Conservation (phyloP, 192 early-diverging fungal genomes). For the Podila minutissima region DNA sequence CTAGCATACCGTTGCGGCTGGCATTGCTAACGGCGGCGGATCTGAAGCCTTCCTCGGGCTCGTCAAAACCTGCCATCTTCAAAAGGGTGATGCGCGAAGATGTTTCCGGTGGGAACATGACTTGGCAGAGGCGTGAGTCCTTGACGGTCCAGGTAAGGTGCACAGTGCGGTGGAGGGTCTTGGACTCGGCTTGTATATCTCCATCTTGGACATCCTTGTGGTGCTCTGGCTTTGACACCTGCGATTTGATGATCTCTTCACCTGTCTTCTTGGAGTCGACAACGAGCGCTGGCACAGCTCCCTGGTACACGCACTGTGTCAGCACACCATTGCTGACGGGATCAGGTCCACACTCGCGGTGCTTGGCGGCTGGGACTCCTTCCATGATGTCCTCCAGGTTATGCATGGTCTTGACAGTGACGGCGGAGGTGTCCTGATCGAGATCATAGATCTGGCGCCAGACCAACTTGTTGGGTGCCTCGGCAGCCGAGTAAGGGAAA, state of each 20-base stretch:
- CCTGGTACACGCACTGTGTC: slow-evolving; percentile 32
- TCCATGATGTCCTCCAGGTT: slow-evolving; percentile 27
- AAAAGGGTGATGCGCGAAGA: slow-evolving; percentile 13
- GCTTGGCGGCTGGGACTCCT: slow-evolving; percentile 17
- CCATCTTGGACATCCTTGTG: slow-evolving; percentile 10
- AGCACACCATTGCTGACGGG: slow-evolving; percentile 21
- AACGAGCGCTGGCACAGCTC: slow-evolving; percentile 25
- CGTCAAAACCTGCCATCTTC: slow-evolving; percentile 29
- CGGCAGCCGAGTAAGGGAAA: slow-evolving; percentile 47
- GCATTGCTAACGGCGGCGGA: not conserved
- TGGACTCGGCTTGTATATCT: slow-evolving; percentile 5
- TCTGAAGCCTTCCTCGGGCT: slow-evolving; percentile 24
- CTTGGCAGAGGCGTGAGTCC: slow-evolving; percentile 48
- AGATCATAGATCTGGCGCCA: slow-evolving; percentile 57
- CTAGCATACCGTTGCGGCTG: slow-evolving; percentile 7
- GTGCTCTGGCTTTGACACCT: slow-evolving; percentile 29
- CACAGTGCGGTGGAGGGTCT: slow-evolving; percentile 21
- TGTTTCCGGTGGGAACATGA: slow-evolving; percentile 16
- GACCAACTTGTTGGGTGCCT: slow-evolving; percentile 56
- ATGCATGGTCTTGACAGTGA: slow-evolving; percentile 51
- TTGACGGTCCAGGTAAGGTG: slow-evolving; percentile 36
- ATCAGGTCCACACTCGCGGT: slow-evolving; percentile 29
- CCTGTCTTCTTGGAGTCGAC: slow-evolving; percentile 27
- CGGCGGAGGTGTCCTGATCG: slow-evolving; percentile 25
- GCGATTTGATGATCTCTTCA: slow-evolving; percentile 33